Percentiles rank a stretch among this genome's conserved stretches.
These are phyloP conservation scores for carrot (Daucus carota) DNA, from an alignment of 129 eudicot genomes.

Conservation along the genomic window DH1_v3.0 NC_030384.2:40264001-40264500, in stretches of 20 bases:
- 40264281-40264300: background rate
- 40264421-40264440: background rate
- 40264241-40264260: background rate
- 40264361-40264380: background rate
- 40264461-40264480: background rate
- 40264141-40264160: too few species aligned
- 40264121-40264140: too few species aligned
- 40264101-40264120: too few species aligned
- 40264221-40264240: background rate
- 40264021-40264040: too few species aligned
- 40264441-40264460: background rate
- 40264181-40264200: too few species aligned
- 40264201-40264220: background rate
- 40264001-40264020: too few species aligned
- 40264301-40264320: conserved; percentile 3
- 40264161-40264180: too few species aligned
- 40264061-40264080: too few species aligned
- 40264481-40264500: background rate
- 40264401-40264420: background rate
- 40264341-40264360: background rate
- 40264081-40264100: too few species aligned
- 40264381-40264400: background rate
- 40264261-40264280: background rate
- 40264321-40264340: background rate
- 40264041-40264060: too few species aligned